Percentiles rank a stretch among this genome's conserved stretches.
Conservation (phyloP, 1,284 basidiomycete species). For the Pseudozyma thailandica region DNA sequence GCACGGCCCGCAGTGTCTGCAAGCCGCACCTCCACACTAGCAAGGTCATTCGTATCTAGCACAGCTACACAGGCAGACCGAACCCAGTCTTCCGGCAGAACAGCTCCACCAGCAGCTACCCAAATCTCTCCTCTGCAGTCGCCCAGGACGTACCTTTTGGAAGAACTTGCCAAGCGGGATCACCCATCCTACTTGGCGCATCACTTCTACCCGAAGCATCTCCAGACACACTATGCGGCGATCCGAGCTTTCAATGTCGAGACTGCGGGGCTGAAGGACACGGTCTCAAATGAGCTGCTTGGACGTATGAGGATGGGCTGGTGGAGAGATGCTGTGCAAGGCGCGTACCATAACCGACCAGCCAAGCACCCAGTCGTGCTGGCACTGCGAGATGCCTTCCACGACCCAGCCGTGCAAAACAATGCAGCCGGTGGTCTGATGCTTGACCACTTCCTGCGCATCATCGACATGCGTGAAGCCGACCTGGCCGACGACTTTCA, state of each 20-base stretch:
- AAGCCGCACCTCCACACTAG: neutral
- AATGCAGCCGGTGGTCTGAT: slow-evolving; percentile 55
- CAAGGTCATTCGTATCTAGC: neutral
- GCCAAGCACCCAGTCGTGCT: slow-evolving; percentile 62
- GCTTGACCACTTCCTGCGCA: slow-evolving; percentile 64
- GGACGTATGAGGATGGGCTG: slow-evolving; percentile 65
- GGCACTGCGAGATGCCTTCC: slow-evolving; percentile 59
- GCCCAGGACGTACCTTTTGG: slow-evolving; percentile 29
- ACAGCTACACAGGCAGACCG: neutral
- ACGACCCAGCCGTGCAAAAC: slow-evolving; percentile 53
- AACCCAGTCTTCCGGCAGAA: neutral
- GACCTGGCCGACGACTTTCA: slow-evolving; percentile 57
- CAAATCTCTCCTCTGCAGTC: slow-evolving; percentile 43
- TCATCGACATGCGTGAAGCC: slow-evolving; percentile 64
- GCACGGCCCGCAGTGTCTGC: neutral
- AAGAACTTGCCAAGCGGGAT: slow-evolving; percentile 47
- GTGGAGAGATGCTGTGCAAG: slow-evolving; percentile 65
- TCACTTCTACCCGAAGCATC: slow-evolving; percentile 57
- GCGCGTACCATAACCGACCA: slow-evolving; percentile 57
- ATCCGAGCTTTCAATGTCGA: slow-evolving; percentile 65
- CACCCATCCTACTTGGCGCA: slow-evolving; percentile 61
- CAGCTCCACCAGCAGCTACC: slow-evolving; percentile 35
- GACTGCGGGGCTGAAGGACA: slow-evolving; percentile 60
- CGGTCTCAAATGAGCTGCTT: slow-evolving; percentile 63
- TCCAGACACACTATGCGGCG: slow-evolving; percentile 63